Evolutionary conservation across 441 rosid species (phyloP), one percentile per base, ranked within the genome.

Genomic region (Euphorbia celastroides): DNA sequence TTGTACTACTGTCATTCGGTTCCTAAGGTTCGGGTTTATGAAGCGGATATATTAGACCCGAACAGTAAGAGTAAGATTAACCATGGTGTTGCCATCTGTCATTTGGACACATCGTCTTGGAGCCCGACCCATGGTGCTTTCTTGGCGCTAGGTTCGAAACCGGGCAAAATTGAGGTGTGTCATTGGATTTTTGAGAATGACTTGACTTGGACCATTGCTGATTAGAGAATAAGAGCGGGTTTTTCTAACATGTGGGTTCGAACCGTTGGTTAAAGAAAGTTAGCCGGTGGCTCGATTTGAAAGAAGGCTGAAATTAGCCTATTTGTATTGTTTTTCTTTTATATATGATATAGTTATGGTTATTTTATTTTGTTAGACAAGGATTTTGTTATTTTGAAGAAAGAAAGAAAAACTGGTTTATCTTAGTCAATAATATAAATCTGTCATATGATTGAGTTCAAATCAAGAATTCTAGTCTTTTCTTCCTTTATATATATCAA

Each of bases 161-260:
- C 99, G 0, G 99, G 98, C 27, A 66, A 27, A 68, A 86, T 88
- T 56, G 98, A 93, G 68, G 96, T 91, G 4, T 93, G 98, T 46
- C 98, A 93, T 66, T 93, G 98, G 98, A 91, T 94, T 48, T 94
- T 89, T 57, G 87, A 94, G 81, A 88, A 89, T 68, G 99, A 94
- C 67, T 74, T 92, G 96, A 92, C 89, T 19, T 94, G 99, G 99
- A 79, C 88, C 0, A 34, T 69, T 13, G 91, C 92, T 0, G 97
- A 89, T 75, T 67, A 71, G 6, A 41, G 25, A 0, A 28, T 5
- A 30, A 31, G 16, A 1, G 3, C 56, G 12, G 10, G 0, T 3
- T 0, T 2, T 50, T 5, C 7, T 25, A 5, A 42, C n/a, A 62
- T 63, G 56, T 57, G 74, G 74, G 65, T 50, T 55, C 41, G 65